These are phyloP conservation scores for Fistulifera pelliculosa DNA, from an alignment of 108 stramenopile species.

Conservation along the genomic window DNA sequence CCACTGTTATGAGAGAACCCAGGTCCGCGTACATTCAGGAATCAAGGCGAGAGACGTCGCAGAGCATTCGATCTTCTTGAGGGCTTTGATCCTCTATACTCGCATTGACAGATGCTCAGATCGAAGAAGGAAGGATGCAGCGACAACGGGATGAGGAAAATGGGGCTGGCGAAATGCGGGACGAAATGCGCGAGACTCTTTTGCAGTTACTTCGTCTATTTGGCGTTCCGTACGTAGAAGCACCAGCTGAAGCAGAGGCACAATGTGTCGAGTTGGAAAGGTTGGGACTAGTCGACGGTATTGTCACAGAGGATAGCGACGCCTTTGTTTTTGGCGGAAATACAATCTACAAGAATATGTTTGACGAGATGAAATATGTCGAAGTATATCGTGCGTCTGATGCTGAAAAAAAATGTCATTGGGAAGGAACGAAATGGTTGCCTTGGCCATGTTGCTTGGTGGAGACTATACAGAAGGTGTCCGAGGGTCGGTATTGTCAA, in stretches of 20 bases:
- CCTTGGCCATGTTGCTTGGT: slow-evolving; percentile 93
- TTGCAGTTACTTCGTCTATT: slow-evolving; percentile 81
- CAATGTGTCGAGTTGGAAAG: slow-evolving; percentile 86
- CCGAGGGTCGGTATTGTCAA: slow-evolving; percentile 96
- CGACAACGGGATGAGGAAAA: slow-evolving; percentile 71
- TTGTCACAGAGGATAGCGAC: slow-evolving; percentile 98
- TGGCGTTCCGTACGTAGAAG: slow-evolving; percentile 92
- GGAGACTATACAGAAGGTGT: slow-evolving; percentile 98
- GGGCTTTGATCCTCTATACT: too few relatives aligned
- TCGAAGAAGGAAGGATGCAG: slow-evolving; percentile 35
- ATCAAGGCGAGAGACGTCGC: too few relatives aligned
- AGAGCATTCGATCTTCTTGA: too few relatives aligned
- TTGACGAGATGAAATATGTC: slow-evolving; percentile 91
- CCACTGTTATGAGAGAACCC: too few relatives aligned
- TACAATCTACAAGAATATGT: slow-evolving; percentile 89
- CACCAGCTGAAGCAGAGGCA: slow-evolving; percentile 98
- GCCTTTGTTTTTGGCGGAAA: slow-evolving; percentile 94
- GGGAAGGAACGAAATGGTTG: slow-evolving; percentile 66
- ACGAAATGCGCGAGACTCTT: slow-evolving; percentile 92
- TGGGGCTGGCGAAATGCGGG: slow-evolving; percentile 41
- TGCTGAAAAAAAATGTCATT: slow-evolving; percentile 76
- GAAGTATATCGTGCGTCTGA: slow-evolving; percentile 88
- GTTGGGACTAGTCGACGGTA: slow-evolving; percentile 90
- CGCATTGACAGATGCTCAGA: too few relatives aligned
- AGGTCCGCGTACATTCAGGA: too few relatives aligned